Evolutionary conservation across 371 early-diverging fungal genomes (phyloP).

Genomic region (Rhizopus stolonifer): DNA sequence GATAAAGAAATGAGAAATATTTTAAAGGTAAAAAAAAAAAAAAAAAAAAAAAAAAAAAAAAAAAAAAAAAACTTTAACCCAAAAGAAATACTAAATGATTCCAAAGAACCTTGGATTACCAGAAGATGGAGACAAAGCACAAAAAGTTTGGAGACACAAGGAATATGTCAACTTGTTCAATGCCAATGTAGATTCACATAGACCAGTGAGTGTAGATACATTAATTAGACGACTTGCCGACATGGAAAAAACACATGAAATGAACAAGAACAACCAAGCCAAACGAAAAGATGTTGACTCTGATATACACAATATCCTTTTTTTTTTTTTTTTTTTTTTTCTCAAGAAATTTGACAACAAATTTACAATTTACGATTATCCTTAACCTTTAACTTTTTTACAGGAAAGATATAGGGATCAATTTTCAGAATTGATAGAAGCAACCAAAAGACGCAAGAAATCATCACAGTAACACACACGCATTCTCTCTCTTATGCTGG

Average conservation of each 20-base stretch:
- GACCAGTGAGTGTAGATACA: slow-evolving; percentile 13
- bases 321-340: not conserved
- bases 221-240: slow-evolving; percentile 14
- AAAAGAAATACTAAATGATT: too few species aligned
- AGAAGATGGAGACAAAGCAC: slow-evolving; percentile 22
- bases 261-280: slow-evolving; percentile 3
- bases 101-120: slow-evolving; percentile 17
- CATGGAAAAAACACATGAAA: slow-evolving; percentile 6
- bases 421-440: slow-evolving; percentile 11
- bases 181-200: slow-evolving; percentile 23
- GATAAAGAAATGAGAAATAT: slow-evolving; percentile 13
- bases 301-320: slow-evolving; percentile 16
- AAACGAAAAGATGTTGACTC: slow-evolving; percentile 14
- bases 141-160: slow-evolving; percentile 24
- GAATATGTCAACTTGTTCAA: slow-evolving; percentile 25
- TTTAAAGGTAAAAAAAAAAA: slow-evolving; percentile 10
- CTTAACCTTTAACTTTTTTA: slow-evolving; percentile 11
- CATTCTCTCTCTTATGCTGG: too few species aligned
- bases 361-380: not conserved
- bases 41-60: not conserved
- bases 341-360: not conserved
- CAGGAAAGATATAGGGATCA: slow-evolving; percentile 17
- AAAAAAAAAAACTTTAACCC: not conserved
- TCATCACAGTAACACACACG: too few species aligned
- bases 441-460: not conserved